Conservation (phyloP, 768 basidiomycete genomes). For the Suillus weaverae region DNA sequence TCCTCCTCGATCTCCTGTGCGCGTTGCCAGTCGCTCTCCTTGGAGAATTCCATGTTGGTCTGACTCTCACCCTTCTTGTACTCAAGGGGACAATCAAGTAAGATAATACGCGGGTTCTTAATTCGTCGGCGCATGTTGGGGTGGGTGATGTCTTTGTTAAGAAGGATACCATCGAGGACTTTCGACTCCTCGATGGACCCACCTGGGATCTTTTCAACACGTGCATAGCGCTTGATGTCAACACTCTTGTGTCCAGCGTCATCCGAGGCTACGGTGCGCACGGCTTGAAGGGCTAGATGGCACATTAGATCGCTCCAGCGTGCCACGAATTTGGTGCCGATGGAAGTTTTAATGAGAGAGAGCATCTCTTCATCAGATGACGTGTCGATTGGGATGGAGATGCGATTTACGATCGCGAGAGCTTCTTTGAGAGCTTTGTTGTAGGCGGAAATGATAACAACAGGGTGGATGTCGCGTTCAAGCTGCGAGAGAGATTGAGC, state of each 20-base stretch:
- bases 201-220: slow-evolving; percentile 96
- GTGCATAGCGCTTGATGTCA: slow-evolving; percentile 96
- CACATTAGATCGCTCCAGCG: slow-evolving; percentile 99
- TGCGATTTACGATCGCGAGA: slow-evolving; percentile 81
- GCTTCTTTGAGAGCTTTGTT: slow-evolving; percentile 94
- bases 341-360: slow-evolving; percentile 94
- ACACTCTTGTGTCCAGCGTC: slow-evolving; percentile 81
- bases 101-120: slow-evolving; percentile 81
- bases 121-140: slow-evolving; percentile 95
- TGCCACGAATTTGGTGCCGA: slow-evolving; percentile 96
- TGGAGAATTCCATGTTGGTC: slow-evolving; percentile 97
- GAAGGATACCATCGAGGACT: slow-evolving; percentile 89
- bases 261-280: slow-evolving; percentile 82
- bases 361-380: slow-evolving; percentile 90
- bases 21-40: slow-evolving; percentile 90
- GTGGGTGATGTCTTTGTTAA: slow-evolving; percentile 99
- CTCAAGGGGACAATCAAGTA: slow-evolving; percentile 94
- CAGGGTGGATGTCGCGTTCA: slow-evolving; percentile 96
- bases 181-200: slow-evolving; percentile 93
- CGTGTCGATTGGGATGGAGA: slow-evolving; percentile 89
- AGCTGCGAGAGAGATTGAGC: slow-evolving; percentile 92
- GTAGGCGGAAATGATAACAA: slow-evolving; percentile 98
- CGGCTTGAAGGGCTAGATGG: slow-evolving; percentile 87
- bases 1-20: slow-evolving; percentile 96
- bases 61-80: slow-evolving; percentile 99